Base-by-base conservation (phyloP, 371 early-diverging fungal genomes). In the Circinella umbellata region DNA sequence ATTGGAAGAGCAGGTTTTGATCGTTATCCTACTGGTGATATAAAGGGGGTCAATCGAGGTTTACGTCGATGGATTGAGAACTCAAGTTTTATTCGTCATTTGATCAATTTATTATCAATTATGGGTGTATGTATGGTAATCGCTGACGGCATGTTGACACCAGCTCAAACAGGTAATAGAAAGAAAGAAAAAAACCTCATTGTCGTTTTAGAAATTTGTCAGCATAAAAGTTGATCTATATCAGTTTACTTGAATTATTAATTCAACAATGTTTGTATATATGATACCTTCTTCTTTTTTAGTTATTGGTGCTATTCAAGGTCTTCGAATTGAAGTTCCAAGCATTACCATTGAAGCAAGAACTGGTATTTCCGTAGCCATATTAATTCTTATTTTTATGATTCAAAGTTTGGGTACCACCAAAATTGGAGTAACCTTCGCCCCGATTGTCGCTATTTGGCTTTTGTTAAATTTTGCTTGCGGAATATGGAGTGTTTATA, bases 361-460 rank as follows among this genome's bases (percentile, higher is more conserved):
- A 10, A 69, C 73, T 36, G 76, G 72, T n/a, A 76, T 72, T 15
- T 66, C 64, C 18, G 72, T 71, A 14, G 76, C 36, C n/a, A 81
- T 87, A 20, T 66, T 89, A 10, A 70, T 82, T 14, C 20, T 84
- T 34, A 68, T 89, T 34, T 80, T 87, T 61, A 59, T 76, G 38
- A 54, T 70, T 3, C 89, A 89, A 72, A 76, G 77, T 4, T 81
- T 77, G 65, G 88, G 89, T 35, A 87, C 89, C 3, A 69, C 73
- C 63, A 77, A 75, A 57, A 74, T 83, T 17, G 73, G 18, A 20
- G 69, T 71, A 49, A 75, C 76, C 39, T 86, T 80, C 69, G 82
- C 85, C 4, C 88, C 89, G 14, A 76, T 89, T 11, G 80, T 86
- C 63, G 62, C 77, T 7, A 42, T 79, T 34, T 89, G 89, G 87